phyloP scores from a whole-genome alignment of 2,329 filamentous ascomycete species.

The Cytospora piceae region DNA sequence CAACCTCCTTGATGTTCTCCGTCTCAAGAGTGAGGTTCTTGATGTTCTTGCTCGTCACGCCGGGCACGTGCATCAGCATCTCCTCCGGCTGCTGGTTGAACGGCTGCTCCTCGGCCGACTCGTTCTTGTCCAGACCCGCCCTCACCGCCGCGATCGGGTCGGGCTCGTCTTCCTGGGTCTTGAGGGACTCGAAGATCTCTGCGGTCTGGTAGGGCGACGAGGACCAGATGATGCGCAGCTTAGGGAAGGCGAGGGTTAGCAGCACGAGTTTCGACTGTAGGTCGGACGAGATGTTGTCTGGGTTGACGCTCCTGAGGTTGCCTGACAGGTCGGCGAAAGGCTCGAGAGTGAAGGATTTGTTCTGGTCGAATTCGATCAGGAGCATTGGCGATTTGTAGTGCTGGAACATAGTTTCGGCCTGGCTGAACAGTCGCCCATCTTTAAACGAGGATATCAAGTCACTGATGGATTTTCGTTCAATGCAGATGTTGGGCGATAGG shows the following conservation, averaged over 20 bases:
- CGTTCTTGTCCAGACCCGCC: slow-evolving; percentile 71
- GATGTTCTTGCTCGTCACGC: slow-evolving; percentile 79
- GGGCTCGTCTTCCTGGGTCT: slow-evolving; percentile 86
- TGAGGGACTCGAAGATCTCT: slow-evolving; percentile 93
- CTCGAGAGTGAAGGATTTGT: slow-evolving; percentile 95
- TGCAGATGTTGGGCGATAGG: slow-evolving; percentile 84
- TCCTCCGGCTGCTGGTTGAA: slow-evolving; percentile 89
- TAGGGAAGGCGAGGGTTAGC: slow-evolving; percentile 88
- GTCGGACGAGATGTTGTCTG: slow-evolving; percentile 65
- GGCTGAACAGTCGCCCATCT: slow-evolving; percentile 88
- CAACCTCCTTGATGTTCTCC: slow-evolving; percentile 78
- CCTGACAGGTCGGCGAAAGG: slow-evolving; percentile 70
- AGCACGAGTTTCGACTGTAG: slow-evolving; percentile 91
- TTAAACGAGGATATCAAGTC: slow-evolving; percentile 91
- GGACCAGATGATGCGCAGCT: slow-evolving; percentile 90
- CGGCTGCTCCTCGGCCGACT: slow-evolving; percentile 66
- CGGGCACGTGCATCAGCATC: slow-evolving; percentile 84
- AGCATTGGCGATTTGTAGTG: slow-evolving; percentile 90
- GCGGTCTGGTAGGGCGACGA: slow-evolving; percentile 93
- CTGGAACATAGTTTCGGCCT: slow-evolving; percentile 91
- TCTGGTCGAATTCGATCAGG: slow-evolving; percentile 96
- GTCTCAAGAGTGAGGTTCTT: slow-evolving; percentile 72
- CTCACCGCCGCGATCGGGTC: slow-evolving; percentile 87
- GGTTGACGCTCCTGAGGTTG: slow-evolving; percentile 65
- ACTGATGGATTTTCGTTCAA: slow-evolving; percentile 91